Evolutionary conservation across 225 moss, liverwort and hornwort genomes (phyloP).

Genomic region (Rhytidiadelphus loreus): DNA sequence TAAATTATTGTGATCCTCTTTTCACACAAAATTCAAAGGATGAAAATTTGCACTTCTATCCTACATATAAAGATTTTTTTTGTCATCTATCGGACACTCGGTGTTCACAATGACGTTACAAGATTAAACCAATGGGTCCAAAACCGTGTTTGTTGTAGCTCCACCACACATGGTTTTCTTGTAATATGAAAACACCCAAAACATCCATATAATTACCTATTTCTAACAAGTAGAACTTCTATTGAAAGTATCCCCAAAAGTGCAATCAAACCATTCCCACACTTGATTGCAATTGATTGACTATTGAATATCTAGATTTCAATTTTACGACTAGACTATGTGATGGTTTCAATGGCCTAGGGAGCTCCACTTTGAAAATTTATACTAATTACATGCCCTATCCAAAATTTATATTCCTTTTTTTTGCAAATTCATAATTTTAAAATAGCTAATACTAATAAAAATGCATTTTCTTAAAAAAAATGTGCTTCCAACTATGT

Average conservation of each 20-base stretch:
- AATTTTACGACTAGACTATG: too few species aligned
- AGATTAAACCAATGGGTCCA: not conserved
- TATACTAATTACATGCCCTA: not conserved
- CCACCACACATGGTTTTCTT: not conserved
- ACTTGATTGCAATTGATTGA: not conserved
- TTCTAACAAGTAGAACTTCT: not conserved
- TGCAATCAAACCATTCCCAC: not conserved
- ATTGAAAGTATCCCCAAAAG: not conserved
- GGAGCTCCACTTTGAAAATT: not conserved
- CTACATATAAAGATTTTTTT: not conserved
- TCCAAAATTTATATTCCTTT: not conserved
- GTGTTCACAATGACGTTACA: accelerated
- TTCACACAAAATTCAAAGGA: not conserved
- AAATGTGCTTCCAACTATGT: too few species aligned
- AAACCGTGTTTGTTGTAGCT: accelerated
- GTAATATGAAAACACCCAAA: too few species aligned
- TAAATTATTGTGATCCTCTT: accelerated
- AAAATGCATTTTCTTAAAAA: accelerated
- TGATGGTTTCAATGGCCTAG: accelerated
- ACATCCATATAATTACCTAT: not conserved
- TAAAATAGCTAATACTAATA: accelerated
- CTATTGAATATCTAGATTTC: not conserved
- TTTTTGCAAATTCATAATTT: not conserved
- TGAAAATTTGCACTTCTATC: not conserved
- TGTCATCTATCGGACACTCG: not conserved